phyloP scores from a whole-genome alignment of 208 protist species.

The Leishmania turanica region DNA sequence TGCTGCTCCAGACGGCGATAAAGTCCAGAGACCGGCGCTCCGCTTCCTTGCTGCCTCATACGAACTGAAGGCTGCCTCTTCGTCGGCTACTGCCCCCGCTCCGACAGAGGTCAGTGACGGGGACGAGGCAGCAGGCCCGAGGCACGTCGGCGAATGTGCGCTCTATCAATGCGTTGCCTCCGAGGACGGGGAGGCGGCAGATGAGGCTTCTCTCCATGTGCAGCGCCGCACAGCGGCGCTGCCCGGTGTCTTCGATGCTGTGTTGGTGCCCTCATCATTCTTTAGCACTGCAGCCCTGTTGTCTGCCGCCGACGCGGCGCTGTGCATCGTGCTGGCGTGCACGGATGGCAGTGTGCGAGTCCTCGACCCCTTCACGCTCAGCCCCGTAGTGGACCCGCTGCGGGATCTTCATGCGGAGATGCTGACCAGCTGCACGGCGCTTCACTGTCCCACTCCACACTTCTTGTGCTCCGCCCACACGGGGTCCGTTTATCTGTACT shows the following conservation, averaged over 20 bases:
- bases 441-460: constrained; percentile 24
- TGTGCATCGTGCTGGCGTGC: constrained; percentile 46
- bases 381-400: constrained; percentile 24
- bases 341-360: constrained; percentile 76
- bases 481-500: constrained; percentile 59
- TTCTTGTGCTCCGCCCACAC: constrained; percentile 78
- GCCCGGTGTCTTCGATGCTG: constrained; percentile 77
- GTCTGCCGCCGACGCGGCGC: background rate
- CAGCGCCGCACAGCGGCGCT: constrained; percentile 16
- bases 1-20: background rate
- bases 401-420: constrained; percentile 58
- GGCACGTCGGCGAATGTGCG: constrained; percentile 32
- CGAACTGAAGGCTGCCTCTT: background rate
- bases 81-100: background rate
- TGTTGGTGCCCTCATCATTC: constrained; percentile 17
- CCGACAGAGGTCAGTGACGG: background rate
- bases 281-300: background rate
- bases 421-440: constrained; percentile 75
- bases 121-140: background rate
- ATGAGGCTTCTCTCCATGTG: background rate
- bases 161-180: background rate
- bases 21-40: background rate
- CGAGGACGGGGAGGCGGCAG: background rate
- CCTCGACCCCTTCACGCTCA: constrained; percentile 31
- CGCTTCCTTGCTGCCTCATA: constrained; percentile 7